Evolutionary conservation across 2,329 filamentous ascomycete genomes (phyloP).

Genomic region (Penicillium hesseltinei): DNA sequence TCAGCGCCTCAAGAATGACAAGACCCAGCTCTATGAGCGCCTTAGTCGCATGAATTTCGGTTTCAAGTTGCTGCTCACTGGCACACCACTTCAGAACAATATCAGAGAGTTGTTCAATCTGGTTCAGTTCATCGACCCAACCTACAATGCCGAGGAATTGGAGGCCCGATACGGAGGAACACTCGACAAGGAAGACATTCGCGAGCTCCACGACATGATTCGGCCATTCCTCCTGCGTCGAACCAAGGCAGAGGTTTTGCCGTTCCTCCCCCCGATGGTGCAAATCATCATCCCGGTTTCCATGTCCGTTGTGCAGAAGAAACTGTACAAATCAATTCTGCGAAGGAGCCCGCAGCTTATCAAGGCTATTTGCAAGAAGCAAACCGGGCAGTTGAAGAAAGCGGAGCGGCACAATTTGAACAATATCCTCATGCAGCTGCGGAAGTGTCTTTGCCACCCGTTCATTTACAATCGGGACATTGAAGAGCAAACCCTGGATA

Average conservation of each 20-base stretch:
- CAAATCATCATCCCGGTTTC: constrained; percentile 96
- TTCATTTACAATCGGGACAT: constrained; percentile 91
- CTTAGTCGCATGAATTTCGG: constrained; percentile 72
- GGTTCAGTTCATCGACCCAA: constrained; percentile 85
- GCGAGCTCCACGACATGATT: constrained; percentile 77
- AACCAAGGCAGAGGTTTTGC: constrained; percentile 86
- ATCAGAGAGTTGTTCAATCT: constrained; percentile 92
- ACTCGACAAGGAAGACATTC: constrained; percentile 79
- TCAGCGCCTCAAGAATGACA: constrained; percentile 91
- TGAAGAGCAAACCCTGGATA: constrained; percentile 71
- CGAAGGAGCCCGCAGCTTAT: constrained; percentile 87
- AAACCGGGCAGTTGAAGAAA: constrained; percentile 60
- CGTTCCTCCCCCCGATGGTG: constrained; percentile 86
- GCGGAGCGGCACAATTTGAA: constrained; percentile 77
- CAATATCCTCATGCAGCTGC: constrained; percentile 93
- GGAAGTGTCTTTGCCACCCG: constrained; percentile 92
- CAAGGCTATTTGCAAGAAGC: constrained; percentile 72
- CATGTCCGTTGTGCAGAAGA: constrained; percentile 91
- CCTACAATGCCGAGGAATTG: constrained; percentile 66
- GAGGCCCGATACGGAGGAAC: constrained; percentile 71
- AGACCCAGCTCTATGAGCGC: constrained; percentile 74
- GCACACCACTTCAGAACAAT: constrained; percentile 82
- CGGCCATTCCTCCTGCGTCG: constrained; percentile 69
- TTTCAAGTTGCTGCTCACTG: constrained; percentile 80
- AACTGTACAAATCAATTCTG: constrained; percentile 89